Conservation (phyloP, 495 filamentous ascomycete genomes). For the Achaetomiella virescens region DNA sequence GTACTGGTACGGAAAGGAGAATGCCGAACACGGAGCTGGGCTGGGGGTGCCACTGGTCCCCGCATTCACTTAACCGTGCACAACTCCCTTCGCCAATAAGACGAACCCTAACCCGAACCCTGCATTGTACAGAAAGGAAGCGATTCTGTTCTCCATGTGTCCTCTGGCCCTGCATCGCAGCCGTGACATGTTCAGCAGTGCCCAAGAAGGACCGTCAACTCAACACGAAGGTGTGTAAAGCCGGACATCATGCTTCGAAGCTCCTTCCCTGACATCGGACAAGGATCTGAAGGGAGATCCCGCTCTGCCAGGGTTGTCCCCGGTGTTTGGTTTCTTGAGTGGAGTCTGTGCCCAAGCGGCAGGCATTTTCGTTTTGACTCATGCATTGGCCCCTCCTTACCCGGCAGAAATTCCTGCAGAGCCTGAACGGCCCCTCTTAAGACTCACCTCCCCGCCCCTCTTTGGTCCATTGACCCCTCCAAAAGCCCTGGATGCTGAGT, state of each 20-base stretch:
- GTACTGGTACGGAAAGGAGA: too few relatives aligned
- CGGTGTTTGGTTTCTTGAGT: not conserved
- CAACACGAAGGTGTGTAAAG: not conserved
- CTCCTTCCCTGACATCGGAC: not conserved
- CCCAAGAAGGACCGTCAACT: not conserved
- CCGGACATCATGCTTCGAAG: not conserved
- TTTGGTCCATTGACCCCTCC: conserved; percentile 22
- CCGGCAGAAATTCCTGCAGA: conserved; percentile 20
- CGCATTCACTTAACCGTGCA: too few relatives aligned
- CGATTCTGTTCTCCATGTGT: too few relatives aligned
- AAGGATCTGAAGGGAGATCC: not conserved
- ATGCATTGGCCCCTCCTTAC: conserved; percentile 9
- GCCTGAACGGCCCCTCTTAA: conserved; percentile 11
- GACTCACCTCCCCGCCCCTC: conserved; percentile 17
- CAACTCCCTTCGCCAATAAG: too few relatives aligned
- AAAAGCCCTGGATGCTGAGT: conserved; percentile 28
- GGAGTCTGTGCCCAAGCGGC: not conserved
- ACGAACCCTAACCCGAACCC: too few relatives aligned
- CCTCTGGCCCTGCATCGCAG: too few relatives aligned
- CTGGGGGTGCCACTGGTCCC: too few relatives aligned
- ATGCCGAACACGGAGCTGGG: too few relatives aligned
- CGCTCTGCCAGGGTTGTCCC: not conserved
- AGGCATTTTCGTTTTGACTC: conserved; percentile 2
- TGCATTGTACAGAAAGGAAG: too few relatives aligned
- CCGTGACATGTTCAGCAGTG: too few relatives aligned